Conservation (phyloP, 1,139 yeast species). For the Scheffersomyces insectosa region DNA sequence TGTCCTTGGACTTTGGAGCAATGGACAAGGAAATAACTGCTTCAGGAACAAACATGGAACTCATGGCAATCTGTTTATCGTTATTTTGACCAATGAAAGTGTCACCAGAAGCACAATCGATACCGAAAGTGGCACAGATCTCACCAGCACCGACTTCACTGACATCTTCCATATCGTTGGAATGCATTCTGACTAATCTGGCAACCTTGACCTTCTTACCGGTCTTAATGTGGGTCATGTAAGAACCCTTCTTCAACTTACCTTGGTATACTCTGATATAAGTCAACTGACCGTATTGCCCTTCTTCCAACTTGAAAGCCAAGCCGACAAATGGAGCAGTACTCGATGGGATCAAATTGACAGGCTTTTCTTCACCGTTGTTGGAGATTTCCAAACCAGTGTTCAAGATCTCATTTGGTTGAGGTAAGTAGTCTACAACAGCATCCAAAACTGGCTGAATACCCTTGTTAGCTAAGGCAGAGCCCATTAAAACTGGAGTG, state of each 20-base stretch:
- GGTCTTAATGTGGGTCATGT: constrained; percentile 84
- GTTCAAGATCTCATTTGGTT: constrained; percentile 90
- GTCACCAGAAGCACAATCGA: constrained; percentile 99
- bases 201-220: constrained; percentile 94
- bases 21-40: constrained; percentile 94
- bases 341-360: constrained; percentile 73
- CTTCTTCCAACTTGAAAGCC: constrained; percentile 98
- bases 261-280: constrained; percentile 98
- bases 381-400: constrained; percentile 76
- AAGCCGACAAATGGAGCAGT: constrained; percentile 87
- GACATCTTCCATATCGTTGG: constrained; percentile 97
- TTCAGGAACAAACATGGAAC: constrained; percentile 97
- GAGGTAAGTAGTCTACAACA: constrained; percentile 92
- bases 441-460: constrained; percentile 94
- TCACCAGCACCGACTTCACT: constrained; percentile 97
- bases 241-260: constrained; percentile 83
- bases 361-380: constrained; percentile 63
- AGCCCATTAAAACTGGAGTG: constrained; percentile 98
- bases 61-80: constrained; percentile 78
- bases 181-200: constrained; percentile 98
- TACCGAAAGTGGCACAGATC: constrained; percentile 98
- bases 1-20: constrained; percentile 85
- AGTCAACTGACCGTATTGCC: constrained; percentile 95
- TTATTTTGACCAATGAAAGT: constrained; percentile 82
- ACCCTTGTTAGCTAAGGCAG: constrained; percentile 95